Conservation (phyloP, 805 yeast species). For the Yamadazyma insecticola region DNA sequence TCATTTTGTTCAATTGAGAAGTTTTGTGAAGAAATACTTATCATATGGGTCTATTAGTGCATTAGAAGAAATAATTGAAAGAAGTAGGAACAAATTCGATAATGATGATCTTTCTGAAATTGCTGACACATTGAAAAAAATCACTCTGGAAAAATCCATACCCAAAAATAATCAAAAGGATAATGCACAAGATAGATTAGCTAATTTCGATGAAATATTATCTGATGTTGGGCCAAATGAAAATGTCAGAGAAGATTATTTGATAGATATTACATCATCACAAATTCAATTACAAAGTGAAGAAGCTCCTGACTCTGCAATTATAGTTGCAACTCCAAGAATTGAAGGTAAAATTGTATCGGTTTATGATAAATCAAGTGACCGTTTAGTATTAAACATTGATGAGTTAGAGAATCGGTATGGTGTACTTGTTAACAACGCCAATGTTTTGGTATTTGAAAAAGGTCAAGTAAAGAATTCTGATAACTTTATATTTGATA, state of each 20-base stretch:
- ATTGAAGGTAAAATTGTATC: slow-evolving; percentile 68
- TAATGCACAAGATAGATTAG: slow-evolving; percentile 16
- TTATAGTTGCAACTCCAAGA: slow-evolving; percentile 68
- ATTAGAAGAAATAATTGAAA: slow-evolving; percentile 28
- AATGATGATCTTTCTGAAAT: slow-evolving; percentile 7
- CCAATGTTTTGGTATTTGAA: slow-evolving; percentile 67
- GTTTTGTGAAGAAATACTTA: slow-evolving; percentile 23
- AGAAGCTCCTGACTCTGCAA: slow-evolving; percentile 46
- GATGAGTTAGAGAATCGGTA: slow-evolving; percentile 55
- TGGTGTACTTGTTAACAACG: slow-evolving; percentile 63
- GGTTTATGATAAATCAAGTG: slow-evolving; percentile 42
- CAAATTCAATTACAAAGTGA: slow-evolving; percentile 41
- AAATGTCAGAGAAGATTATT: slow-evolving; percentile 33
- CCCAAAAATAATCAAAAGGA: neutral
- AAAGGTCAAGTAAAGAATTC: slow-evolving; percentile 34
- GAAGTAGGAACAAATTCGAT: slow-evolving; percentile 4
- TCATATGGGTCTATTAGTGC: slow-evolving; percentile 31
- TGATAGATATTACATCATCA: slow-evolving; percentile 37
- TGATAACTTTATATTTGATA: slow-evolving; percentile 18
- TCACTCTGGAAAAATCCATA: slow-evolving; percentile 1
- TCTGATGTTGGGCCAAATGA: slow-evolving; percentile 17
- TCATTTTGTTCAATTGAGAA: slow-evolving; percentile 30
- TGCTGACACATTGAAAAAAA: slow-evolving; percentile 15
- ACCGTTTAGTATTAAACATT: slow-evolving; percentile 29
- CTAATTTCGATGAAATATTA: slow-evolving; percentile 28